Conservation (phyloP, 1,284 basidiomycete genomes). For the Spongispora temasekensis region DNA sequence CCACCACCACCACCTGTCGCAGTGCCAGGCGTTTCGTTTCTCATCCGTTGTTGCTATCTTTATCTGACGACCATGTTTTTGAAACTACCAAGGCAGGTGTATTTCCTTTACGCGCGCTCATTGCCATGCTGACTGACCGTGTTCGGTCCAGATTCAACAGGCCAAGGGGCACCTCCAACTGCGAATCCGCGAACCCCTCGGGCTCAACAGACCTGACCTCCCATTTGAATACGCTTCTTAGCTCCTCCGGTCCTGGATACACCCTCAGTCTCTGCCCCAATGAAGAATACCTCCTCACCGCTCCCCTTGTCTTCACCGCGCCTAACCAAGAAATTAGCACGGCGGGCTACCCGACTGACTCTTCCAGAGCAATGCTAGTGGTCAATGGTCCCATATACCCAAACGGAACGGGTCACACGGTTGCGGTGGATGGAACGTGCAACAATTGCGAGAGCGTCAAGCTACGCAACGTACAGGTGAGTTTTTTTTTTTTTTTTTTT, state of each 20-base stretch:
- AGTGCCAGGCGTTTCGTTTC: neutral
- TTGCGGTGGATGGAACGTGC: slow-evolving; percentile 69
- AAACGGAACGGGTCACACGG: slow-evolving; percentile 64
- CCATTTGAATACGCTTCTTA: slow-evolving; percentile 66
- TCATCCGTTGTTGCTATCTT: neutral
- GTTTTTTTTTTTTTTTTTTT: slow-evolving; percentile 18
- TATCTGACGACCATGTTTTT: slow-evolving; percentile 17
- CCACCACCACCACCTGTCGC: neutral
- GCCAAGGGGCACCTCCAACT: slow-evolving; percentile 28
- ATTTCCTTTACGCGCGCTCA: neutral
- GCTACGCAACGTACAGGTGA: slow-evolving; percentile 72
- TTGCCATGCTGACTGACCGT: too few relatives aligned
- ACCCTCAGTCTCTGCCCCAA: slow-evolving; percentile 65
- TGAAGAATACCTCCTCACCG: slow-evolving; percentile 60
- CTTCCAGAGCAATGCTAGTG: slow-evolving; percentile 51
- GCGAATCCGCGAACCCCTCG: slow-evolving; percentile 57
- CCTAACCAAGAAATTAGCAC: slow-evolving; percentile 80
- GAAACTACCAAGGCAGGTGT: slow-evolving; percentile 6
- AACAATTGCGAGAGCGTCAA: slow-evolving; percentile 55
- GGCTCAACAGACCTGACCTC: slow-evolving; percentile 67
- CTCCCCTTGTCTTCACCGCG: slow-evolving; percentile 64
- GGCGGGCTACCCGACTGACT: slow-evolving; percentile 66
- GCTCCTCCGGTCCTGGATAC: slow-evolving; percentile 64
- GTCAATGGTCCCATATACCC: slow-evolving; percentile 53
- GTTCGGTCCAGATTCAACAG: slow-evolving; percentile 7